Base-by-base conservation (phyloP, 2,329 filamentous ascomycete species). In the Exserohilum turcica region DNA sequence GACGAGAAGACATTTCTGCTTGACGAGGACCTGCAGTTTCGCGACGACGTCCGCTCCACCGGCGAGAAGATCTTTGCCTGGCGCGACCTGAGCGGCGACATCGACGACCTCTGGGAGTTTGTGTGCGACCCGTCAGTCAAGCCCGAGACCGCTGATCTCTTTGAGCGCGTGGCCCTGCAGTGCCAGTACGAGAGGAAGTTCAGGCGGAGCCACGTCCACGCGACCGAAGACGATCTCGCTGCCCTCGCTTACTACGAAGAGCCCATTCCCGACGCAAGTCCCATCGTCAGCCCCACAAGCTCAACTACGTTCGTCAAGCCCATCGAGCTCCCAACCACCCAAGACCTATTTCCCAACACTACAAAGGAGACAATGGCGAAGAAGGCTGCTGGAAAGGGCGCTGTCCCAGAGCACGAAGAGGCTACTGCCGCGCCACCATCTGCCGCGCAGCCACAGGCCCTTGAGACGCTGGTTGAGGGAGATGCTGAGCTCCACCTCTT, bases 161-260 rank as follows among this genome's bases (percentile, higher is more conserved):
- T 99, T 73, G 86, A 93, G 69, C 82, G 88, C 48, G 87, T 91
- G 47, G 90, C 94, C 6, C 84, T 90, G 52, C 88, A 97, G 84
- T 97, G 94, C 74, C 94, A 99, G 76, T 99, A 95, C 88, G 94
- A 99, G 79, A 86, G 93, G 69, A 97, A 96, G 75, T 95, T 94
- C 75, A 86, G 91, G 59, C 89, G 88, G 68, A 87, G 85, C 33
- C 84, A 91, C 64, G 86, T 91, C 39, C 88, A 86, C 43, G 94
- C 94, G 1, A 91, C 91, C 7, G 87, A 92, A 52, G 80, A 86
- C 57, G 91, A 99, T 59, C 82, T 97, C 4, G 77, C 85, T 56
- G 86, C 95, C 64, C 97, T 99, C 66, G 85, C 88, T 13, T 97
- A 97, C 71, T 79, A 82, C 67, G 84, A 87, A 66, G 79, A 80